Evolutionary conservation across 768 basidiomycete genomes (phyloP).

Genomic region (Pholiota conissans): DNA sequence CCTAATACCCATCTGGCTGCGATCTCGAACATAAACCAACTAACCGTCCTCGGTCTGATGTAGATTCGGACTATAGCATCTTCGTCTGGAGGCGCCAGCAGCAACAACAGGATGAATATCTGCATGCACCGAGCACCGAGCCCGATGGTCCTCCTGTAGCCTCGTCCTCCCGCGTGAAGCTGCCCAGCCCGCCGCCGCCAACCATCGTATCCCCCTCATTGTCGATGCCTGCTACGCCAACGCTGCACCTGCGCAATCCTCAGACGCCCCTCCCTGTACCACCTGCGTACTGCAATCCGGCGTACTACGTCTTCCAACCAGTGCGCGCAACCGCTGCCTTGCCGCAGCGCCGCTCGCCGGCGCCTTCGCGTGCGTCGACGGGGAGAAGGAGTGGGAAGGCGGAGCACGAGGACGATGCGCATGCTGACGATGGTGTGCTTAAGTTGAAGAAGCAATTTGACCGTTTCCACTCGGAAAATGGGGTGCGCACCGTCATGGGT

Average conservation of each 20-base stretch:
- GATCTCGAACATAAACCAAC: background rate
- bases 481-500: slow-evolving; percentile 90
- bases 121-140: slow-evolving; percentile 4
- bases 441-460: slow-evolving; percentile 77
- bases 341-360: slow-evolving; percentile 30
- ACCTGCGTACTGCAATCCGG: slow-evolving; percentile 65
- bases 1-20: background rate
- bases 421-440: slow-evolving; percentile 49
- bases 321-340: slow-evolving; percentile 29
- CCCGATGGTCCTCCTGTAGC: slow-evolving; percentile 18
- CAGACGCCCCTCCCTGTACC: slow-evolving; percentile 55
- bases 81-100: slow-evolving; percentile 70
- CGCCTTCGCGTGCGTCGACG: slow-evolving; percentile 39
- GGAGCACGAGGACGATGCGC: slow-evolving; percentile 17
- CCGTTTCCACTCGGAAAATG: slow-evolving; percentile 87
- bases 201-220: slow-evolving; percentile 1
- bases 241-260: slow-evolving; percentile 66
- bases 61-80: slow-evolving; percentile 86
- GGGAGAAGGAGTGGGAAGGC: slow-evolving; percentile 40
- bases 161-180: slow-evolving; percentile 24
- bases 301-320: slow-evolving; percentile 67
- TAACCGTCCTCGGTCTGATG: background rate
- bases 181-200: slow-evolving; percentile 11
- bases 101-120: slow-evolving; percentile 18
- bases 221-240: slow-evolving; percentile 36